Conservation (phyloP, 306 rosid genomes). For the Luffa aegyptiaca region DNA sequence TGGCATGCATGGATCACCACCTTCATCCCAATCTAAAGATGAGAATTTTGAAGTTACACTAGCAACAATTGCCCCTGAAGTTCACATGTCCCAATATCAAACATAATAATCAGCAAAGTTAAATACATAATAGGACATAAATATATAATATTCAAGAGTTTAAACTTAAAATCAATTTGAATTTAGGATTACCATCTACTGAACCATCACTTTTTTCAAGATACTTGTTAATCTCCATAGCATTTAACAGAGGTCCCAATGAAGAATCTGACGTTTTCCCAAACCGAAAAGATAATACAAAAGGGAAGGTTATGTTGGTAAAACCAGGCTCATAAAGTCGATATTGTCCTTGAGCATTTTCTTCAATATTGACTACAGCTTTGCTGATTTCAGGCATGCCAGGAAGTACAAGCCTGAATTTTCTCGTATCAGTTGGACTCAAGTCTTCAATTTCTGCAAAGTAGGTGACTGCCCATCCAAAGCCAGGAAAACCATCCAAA, state of each 20-base stretch:
- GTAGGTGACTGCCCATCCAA: conserved; percentile 78
- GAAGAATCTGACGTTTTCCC: conserved; percentile 74
- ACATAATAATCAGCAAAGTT: conserved; percentile 4
- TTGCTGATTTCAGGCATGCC: conserved; percentile 63
- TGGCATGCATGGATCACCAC: conserved; percentile 96
- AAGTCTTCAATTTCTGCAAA: conserved; percentile 95
- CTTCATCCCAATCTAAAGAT: conserved; percentile 68
- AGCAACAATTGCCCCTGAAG: conserved; percentile 55
- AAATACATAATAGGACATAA: not conserved
- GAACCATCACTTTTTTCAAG: conserved; percentile 73
- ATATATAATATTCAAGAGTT: not conserved
- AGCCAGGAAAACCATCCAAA: conserved; percentile 86
- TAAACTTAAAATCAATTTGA: not conserved
- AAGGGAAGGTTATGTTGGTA: conserved; percentile 66
- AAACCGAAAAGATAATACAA: conserved; percentile 69
- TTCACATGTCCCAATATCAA: conserved; percentile 21
- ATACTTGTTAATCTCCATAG: conserved; percentile 84
- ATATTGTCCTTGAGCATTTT: conserved; percentile 80
- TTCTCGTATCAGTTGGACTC: conserved; percentile 52
- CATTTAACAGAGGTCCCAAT: conserved; percentile 83
- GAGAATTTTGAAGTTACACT: conserved; percentile 51
- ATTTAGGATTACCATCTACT: conserved; percentile 48
- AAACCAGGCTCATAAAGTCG: conserved; percentile 88
- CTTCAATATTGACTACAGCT: conserved; percentile 76
- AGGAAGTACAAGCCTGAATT: conserved; percentile 79